Evolutionary conservation across 164 flowering plant species (phyloP), one percentile per base, ranked within the genome.

Genomic region (Stephania japonica): DNA sequence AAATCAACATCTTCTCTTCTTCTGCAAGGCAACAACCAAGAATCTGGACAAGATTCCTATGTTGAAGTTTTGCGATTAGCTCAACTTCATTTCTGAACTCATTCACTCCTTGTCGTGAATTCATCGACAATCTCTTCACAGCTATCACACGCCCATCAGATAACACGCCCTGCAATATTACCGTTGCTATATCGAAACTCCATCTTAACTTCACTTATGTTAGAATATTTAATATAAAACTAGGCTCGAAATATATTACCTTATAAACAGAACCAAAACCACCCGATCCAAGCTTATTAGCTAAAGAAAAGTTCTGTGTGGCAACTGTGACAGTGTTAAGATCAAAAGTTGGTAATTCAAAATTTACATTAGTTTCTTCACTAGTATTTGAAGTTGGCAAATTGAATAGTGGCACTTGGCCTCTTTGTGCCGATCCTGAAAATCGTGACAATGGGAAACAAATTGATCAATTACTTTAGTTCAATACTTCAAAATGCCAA

Each of bases 201-300:
- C 38, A 32, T 2, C 38, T 32, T 32, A 32, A 32, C 38, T 32
- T 32, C 38, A 32, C 38, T 32, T 32, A 32, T 2, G 38, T 32
- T 32, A 2, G 4, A 32, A 32, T 32, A 32, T 32, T 32, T 32
- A 32, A 32, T 32, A 32, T 32, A 32, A 32, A 2, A 32, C 38
- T 32, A 32, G 38, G 38, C 38, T 32, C 38, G 4, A 32, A 32
- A 32, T 32, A 32, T 14, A 19, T 14, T 73, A 85, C 89, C 87
- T 82, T 81, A 49, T 81, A 82, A 27, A 87, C 88, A 0, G 72
- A 3, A 19, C 90, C 90, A 76, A 85, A 87, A 50, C 90, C 90
- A 25, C 90, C 90, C 75, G 81, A 72, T 23, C 90, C 90, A 1
- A 87, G 84, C 75, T 79, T 83, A n/a, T 84, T 85, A 1, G 41